Evolutionary conservation across 208 protist genomes (phyloP), one percentile per base, ranked within the genome.

Genomic region (Crithidia thermophila): DNA sequence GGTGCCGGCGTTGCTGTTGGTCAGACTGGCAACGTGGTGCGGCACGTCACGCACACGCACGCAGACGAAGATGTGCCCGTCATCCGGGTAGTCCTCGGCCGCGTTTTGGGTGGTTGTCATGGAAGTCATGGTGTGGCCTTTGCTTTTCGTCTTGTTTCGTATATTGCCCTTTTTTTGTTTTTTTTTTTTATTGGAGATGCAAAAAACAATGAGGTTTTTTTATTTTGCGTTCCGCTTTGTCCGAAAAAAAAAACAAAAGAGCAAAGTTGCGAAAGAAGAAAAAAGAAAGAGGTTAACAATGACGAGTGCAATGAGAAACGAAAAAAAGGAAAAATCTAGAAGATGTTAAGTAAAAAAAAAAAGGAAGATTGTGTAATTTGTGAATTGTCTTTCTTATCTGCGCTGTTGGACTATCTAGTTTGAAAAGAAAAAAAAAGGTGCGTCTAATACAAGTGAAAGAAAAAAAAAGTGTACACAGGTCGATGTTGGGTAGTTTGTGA

Each of bases 1-100:
- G n/a, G 66, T 51, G 20, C 16, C 53, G 50, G 21, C 73, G 62
- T 30, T 57, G 46, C 49, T 59, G 46, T 57, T 67, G 25, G 68
- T 66, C 21, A 70, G 45, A 37, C 67, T 71, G 37, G 50, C 57
- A 25, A 61, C 51, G 49, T 81, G 61, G 23, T 67, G 65, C 3
- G 79, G 77, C 16, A 88, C 79, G 65, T 86, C 67, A 5, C 87
- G 82, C 14, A 93, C 73, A 28, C 87, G 87, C 52, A 93, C 80
- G 55, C 87, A 93, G 34, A 93, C 87, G 67, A 80, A 78, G 42
- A 93, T 93, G 67, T 90, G 83, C 10, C 87, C 87, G 47, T 93
- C 83, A 57, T 93, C 87, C 7, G 78, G 69, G 69, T 86, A 87
- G 3, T 60, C 75, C 37, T 34, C 47, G 13, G 37, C 59, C 6